Conservation (phyloP, 2,329 filamentous ascomycete species). For the Alternaria viburni region DNA sequence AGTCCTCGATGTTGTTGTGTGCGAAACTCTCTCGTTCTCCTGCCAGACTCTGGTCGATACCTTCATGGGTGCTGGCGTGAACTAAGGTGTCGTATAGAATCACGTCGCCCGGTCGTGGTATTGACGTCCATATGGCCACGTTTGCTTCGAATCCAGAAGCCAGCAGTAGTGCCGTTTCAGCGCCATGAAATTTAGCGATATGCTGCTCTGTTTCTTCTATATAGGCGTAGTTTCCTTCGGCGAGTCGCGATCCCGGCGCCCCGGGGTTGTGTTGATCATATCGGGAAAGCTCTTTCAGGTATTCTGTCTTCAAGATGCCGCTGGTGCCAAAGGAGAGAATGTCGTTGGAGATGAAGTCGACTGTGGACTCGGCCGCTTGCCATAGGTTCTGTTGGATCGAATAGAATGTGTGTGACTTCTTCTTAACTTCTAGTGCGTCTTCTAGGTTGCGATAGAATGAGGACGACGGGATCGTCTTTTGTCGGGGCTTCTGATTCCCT, state of each 20-base stretch:
- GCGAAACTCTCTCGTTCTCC: neutral
- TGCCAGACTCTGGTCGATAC: neutral
- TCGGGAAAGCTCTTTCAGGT: neutral
- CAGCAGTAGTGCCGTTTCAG: neutral
- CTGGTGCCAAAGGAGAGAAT: neutral
- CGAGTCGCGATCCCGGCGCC: neutral
- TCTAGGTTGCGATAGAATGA: neutral
- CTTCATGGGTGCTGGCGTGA: neutral
- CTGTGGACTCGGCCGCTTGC: neutral
- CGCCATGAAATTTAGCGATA: neutral
- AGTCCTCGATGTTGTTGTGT: neutral
- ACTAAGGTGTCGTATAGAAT: neutral
- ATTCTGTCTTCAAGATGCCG: neutral
- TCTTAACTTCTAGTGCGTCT: neutral
- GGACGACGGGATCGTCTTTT: neutral
- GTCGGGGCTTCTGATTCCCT: neutral
- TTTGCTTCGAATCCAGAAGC: neutral
- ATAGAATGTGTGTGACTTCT: neutral
- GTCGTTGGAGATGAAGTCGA: neutral
- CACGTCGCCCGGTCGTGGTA: neutral
- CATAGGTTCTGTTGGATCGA: neutral
- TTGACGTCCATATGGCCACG: neutral
- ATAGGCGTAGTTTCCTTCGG: neutral
- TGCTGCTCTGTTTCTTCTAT: neutral
- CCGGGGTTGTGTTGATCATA: neutral